Conservation (phyloP, 2,329 filamentous ascomycete species). For the Penicillium concentricum region DNA sequence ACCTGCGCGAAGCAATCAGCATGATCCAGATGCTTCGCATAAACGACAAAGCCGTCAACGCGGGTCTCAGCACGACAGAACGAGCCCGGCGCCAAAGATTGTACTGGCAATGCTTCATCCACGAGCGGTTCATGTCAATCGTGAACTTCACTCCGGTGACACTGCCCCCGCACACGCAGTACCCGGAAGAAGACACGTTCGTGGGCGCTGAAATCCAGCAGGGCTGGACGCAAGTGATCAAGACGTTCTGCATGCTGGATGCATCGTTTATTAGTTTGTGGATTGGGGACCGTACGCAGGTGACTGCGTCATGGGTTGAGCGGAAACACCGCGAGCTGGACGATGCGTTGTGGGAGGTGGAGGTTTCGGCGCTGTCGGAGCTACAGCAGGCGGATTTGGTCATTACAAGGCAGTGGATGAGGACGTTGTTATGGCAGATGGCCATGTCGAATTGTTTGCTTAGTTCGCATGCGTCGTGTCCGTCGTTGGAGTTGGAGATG, state of each 20-base stretch:
- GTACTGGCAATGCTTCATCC: slow-evolving; percentile 58
- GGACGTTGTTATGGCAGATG: slow-evolving; percentile 51
- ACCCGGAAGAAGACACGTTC: slow-evolving; percentile 40
- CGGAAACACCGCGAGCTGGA: slow-evolving; percentile 47
- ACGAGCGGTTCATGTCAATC: slow-evolving; percentile 57
- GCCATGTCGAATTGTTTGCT: slow-evolving; percentile 50
- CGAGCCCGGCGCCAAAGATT: slow-evolving; percentile 48
- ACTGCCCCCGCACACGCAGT: slow-evolving; percentile 38
- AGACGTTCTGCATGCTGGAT: slow-evolving; percentile 47
- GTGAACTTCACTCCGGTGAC: slow-evolving; percentile 49
- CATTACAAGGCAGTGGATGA: slow-evolving; percentile 52
- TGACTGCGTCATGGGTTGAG: slow-evolving; percentile 47
- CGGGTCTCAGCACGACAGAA: slow-evolving; percentile 35
- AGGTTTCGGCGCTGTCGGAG: slow-evolving; percentile 40
- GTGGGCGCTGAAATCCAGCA: slow-evolving; percentile 40
- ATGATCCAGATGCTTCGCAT: slow-evolving; percentile 48
- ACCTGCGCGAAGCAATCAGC: slow-evolving; percentile 52
- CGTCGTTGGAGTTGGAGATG: slow-evolving; percentile 44
- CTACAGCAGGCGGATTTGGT: slow-evolving; percentile 52
- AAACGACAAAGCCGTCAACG: slow-evolving; percentile 39
- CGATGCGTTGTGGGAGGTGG: slow-evolving; percentile 37
- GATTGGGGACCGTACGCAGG: slow-evolving; percentile 39
- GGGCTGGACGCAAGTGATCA: slow-evolving; percentile 47
- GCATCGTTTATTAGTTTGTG: slow-evolving; percentile 47
- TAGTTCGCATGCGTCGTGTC: slow-evolving; percentile 27